phyloP scores from a whole-genome alignment of 169 alveolate species.

The Cystoisospora suis region DNA sequence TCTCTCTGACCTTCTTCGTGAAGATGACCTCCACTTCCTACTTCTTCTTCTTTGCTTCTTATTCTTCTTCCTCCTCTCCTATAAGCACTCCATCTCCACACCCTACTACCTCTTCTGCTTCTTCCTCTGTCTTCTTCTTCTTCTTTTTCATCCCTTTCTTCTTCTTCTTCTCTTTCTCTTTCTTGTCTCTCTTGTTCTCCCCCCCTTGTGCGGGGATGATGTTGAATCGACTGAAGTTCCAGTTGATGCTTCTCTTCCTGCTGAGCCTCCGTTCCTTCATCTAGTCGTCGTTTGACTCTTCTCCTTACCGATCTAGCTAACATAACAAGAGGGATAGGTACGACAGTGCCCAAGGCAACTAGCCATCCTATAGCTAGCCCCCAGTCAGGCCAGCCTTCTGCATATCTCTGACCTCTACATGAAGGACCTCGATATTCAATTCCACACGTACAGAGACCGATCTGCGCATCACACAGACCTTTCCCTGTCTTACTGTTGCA shows the following conservation, averaged over 20 bases:
- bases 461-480: neutral
- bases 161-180: neutral
- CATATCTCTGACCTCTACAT: neutral
- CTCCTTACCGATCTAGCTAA: neutral
- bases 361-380: neutral
- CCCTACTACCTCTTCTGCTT: neutral
- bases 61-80: neutral
- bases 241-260: neutral
- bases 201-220: too few relatives aligned
- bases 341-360: neutral
- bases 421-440: neutral
- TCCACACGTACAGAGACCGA: neutral
- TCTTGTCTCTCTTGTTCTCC: too few relatives aligned
- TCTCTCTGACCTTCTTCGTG: too few relatives aligned
- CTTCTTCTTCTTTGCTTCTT: neutral
- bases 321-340: constrained; percentile 9
- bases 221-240: too few relatives aligned
- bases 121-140: neutral
- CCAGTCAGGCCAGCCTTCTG: constrained; percentile 20
- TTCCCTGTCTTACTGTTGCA: neutral
- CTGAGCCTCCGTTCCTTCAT: neutral
- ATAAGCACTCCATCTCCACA: neutral
- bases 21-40: too few relatives aligned
- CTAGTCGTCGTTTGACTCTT: neutral
- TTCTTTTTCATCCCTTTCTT: neutral